A percentile compares a stretch with the other conserved stretches of the same genome.
phyloP scores from a whole-genome alignment of 768 basidiomycete species.

The Amanita brunnescens region DNA sequence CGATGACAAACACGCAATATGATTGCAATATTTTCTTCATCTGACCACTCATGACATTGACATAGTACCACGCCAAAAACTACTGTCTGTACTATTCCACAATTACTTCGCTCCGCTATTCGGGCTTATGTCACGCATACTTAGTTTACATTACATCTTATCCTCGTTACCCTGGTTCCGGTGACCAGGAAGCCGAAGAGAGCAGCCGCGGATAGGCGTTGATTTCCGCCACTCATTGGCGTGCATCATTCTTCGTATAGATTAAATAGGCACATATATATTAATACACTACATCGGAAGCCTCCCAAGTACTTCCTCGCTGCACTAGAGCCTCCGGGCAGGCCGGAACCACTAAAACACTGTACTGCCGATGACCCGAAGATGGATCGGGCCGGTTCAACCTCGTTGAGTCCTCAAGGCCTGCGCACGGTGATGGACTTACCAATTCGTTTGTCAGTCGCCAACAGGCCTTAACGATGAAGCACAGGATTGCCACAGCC shows the following conservation, averaged over 20 bases:
- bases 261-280: not conserved
- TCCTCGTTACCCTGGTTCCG: not conserved
- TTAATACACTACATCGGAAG: too few species aligned
- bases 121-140: not conserved
- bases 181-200: not conserved
- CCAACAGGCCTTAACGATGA: not conserved
- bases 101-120: constrained; percentile 2
- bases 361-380: not conserved
- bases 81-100: not conserved
- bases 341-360: not conserved
- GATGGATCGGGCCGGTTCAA: not conserved
- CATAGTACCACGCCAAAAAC: not conserved
- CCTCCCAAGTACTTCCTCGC: too few species aligned
- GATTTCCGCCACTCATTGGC: not conserved
- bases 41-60: not conserved
- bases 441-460: not conserved
- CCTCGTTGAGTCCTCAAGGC: not conserved
- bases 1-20: constrained; percentile 9
- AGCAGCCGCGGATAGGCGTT: not conserved
- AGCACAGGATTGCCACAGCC: not conserved
- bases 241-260: not conserved
- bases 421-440: not conserved
- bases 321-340: not conserved
- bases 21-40: constrained; percentile 4
- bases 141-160: not conserved